A percentile compares a stretch with the other conserved stretches of the same genome.
Evolutionary conservation across 2,329 filamentous ascomycete genomes (phyloP).

Genomic region (Cercospora sp.): DNA sequence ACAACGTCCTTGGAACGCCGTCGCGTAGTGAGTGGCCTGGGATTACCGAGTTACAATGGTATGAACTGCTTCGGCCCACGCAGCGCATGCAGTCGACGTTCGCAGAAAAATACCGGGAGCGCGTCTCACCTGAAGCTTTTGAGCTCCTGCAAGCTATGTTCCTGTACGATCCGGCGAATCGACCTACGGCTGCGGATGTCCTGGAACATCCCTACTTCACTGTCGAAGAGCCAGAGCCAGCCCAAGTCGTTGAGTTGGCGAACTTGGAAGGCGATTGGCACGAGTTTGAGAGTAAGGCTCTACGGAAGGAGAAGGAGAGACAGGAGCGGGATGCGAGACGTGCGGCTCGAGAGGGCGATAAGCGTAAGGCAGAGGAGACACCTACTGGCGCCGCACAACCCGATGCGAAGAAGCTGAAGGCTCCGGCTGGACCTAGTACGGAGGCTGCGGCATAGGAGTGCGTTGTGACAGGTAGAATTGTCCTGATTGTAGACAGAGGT

Average conservation of each 20-base stretch:
- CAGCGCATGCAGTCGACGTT: constrained; percentile 74
- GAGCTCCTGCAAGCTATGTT: constrained; percentile 84
- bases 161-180: constrained; percentile 78
- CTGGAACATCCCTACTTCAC: constrained; percentile 87
- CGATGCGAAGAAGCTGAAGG: constrained; percentile 34
- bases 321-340: constrained; percentile 59
- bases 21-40: constrained; percentile 83
- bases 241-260: constrained; percentile 79
- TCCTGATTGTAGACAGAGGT: constrained; percentile 14
- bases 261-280: constrained; percentile 93
- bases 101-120: constrained; percentile 76
- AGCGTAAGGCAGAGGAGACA: constrained; percentile 37
- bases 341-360: constrained; percentile 48
- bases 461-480: not conserved
- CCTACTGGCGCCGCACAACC: constrained; percentile 19
- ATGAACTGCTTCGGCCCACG: constrained; percentile 80
- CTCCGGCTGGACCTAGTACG: constrained; percentile 11
- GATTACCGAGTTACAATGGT: constrained; percentile 94
- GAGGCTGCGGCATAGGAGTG: constrained; percentile 13
- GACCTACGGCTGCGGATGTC: constrained; percentile 81
- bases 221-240: constrained; percentile 72
- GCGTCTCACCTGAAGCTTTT: constrained; percentile 76
- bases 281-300: constrained; percentile 94
- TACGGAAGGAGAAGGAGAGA: constrained; percentile 84
- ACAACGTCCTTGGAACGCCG: constrained; percentile 85